These are phyloP conservation scores for Ensete glaucum DNA, from an alignment of 176 grass and related monocot species.

Conservation along the genomic window DNA sequence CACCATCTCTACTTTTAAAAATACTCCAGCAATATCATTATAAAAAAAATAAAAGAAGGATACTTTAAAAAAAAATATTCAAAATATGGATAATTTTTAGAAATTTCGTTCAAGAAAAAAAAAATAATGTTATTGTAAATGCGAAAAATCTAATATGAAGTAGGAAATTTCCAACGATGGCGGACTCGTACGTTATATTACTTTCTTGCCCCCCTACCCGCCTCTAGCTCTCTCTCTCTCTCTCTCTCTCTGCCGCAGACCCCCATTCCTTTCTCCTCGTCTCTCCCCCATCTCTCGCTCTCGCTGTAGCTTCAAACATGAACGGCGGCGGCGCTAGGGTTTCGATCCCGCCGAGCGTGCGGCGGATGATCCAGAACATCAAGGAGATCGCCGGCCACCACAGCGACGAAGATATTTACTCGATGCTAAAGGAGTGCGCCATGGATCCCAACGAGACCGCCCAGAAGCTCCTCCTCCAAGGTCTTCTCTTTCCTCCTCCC, in stretches of 20 bases:
- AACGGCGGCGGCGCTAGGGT: constrained; percentile 6
- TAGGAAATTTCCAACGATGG: too few species aligned
- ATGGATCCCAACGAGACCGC: constrained; percentile 10
- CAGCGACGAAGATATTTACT: constrained; percentile 1
- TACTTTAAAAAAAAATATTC: too few species aligned
- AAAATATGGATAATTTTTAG: too few species aligned
- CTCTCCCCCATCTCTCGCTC: neutral
- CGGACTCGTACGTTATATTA: neutral
- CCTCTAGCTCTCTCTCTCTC: neutral
- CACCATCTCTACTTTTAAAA: too few species aligned
- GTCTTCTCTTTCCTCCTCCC: neutral
- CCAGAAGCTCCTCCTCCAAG: constrained; percentile 12
- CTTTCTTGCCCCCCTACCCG: neutral
- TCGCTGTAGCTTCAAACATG: neutral
- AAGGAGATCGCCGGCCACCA: constrained; percentile 1
- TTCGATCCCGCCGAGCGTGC: neutral
- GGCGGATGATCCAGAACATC: constrained; percentile 6
- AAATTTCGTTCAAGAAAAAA: too few species aligned
- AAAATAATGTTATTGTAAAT: too few species aligned
- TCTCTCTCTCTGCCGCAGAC: neutral
- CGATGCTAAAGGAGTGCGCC: constrained; percentile 15
- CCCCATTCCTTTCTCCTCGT: neutral
- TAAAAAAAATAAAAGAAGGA: too few species aligned
- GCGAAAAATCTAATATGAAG: too few species aligned
- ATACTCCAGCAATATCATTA: too few species aligned